Percentiles rank a stretch among this genome's conserved stretches.
Evolutionary conservation across 148 eudicot genomes (phyloP).

Genomic region (Chenopodium suecicum): DNA sequence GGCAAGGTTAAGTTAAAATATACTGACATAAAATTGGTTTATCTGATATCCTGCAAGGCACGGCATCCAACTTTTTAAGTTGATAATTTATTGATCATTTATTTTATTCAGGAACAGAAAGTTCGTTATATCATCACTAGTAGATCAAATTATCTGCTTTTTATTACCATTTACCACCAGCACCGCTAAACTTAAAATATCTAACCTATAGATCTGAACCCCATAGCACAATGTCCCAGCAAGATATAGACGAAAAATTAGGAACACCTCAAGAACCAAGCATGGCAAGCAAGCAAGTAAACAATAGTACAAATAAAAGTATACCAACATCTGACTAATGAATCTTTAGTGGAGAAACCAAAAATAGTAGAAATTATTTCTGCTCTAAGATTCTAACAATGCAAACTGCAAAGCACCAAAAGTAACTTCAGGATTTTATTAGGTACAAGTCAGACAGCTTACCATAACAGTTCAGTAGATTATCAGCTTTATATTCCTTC

Average conservation of each 20-base stretch:
- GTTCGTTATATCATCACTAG: too few relatives aligned
- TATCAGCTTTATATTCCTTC: neutral
- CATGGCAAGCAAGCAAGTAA: neutral
- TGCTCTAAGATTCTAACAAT: too few relatives aligned
- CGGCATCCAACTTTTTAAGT: slow-evolving; percentile 7
- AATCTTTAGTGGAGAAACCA: too few relatives aligned
- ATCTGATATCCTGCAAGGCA: slow-evolving; percentile 9
- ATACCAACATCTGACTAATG: too few relatives aligned
- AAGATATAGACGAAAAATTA: neutral
- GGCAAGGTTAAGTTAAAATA: neutral
- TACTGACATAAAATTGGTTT: slow-evolving; percentile 1
- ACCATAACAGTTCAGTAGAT: neutral
- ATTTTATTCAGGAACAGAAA: neutral
- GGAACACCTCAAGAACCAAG: neutral
- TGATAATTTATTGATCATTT: neutral
- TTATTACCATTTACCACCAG: neutral
- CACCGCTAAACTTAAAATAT: neutral
- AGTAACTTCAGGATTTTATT: too few relatives aligned
- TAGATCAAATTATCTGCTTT: neutral
- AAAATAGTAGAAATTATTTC: too few relatives aligned
- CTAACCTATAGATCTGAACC: neutral
- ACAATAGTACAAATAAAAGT: neutral
- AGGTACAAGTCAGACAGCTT: too few relatives aligned
- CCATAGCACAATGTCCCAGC: neutral
- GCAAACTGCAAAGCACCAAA: too few relatives aligned